These are phyloP conservation scores for Acidiella bohemica DNA, from an alignment of 495 filamentous ascomycete genomes.

Conservation along the genomic window DNA sequence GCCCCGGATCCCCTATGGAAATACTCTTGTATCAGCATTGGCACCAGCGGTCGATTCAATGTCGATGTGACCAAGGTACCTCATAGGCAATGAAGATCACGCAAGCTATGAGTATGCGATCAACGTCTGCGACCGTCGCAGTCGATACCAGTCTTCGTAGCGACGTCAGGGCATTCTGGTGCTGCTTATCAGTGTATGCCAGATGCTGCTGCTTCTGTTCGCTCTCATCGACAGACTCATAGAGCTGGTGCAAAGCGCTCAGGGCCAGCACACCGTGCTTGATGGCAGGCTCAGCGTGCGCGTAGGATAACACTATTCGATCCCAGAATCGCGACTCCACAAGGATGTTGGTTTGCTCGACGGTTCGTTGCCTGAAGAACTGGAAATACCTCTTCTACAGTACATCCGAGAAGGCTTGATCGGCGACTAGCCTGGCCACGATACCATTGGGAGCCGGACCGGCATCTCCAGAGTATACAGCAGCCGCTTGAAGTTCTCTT, in stretches of 20 bases:
- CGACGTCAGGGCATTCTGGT: slow-evolving; percentile 4
- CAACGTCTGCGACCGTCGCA: slow-evolving; percentile 2
- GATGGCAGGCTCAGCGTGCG: slow-evolving; percentile 42
- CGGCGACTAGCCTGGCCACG: slow-evolving; percentile 3
- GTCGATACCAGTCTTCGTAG: background rate
- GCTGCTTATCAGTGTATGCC: slow-evolving; percentile 2
- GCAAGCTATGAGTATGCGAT: slow-evolving; percentile 9
- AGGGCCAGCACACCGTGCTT: slow-evolving; percentile 47
- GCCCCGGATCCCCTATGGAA: no score
- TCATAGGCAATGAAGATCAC: slow-evolving; percentile 10
- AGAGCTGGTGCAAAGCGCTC: slow-evolving; percentile 39
- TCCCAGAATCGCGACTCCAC: slow-evolving; percentile 46
- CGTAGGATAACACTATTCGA: slow-evolving; percentile 41
- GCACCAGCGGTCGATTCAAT: no score
- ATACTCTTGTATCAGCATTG: no score
- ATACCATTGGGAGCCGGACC: background rate
- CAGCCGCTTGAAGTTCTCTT: no score
- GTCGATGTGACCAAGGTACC: no score
- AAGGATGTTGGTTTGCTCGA: slow-evolving; percentile 36
- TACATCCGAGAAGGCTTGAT: slow-evolving; percentile 24
- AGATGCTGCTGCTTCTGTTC: background rate
- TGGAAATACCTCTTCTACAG: slow-evolving; percentile 20
- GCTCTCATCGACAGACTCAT: background rate
- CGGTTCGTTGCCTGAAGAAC: slow-evolving; percentile 24
- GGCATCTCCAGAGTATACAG: no score